Percentiles rank a stretch among this genome's conserved stretches.
These are phyloP conservation scores for Botrytis elliptica DNA, from an alignment of 2,329 filamentous ascomycete species.

Conservation along the genomic window DNA sequence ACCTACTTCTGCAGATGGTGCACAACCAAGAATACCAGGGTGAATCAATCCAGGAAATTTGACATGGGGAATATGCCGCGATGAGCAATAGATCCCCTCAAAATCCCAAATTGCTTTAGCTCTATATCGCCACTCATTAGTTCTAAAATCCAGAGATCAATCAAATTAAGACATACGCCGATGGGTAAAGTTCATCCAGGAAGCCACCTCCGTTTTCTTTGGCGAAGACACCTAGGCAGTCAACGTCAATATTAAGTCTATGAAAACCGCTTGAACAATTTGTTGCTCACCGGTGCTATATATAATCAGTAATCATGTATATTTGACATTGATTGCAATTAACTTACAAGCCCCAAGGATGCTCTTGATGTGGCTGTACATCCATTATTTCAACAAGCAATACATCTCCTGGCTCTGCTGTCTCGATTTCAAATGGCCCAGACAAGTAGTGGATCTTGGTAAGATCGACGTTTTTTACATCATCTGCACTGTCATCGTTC, in stretches of 20 bases:
- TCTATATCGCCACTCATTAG: slow-evolving; percentile 38
- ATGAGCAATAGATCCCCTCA: slow-evolving; percentile 77
- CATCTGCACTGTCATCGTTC: slow-evolving; percentile 88
- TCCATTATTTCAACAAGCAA: slow-evolving; percentile 84
- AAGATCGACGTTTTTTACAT: slow-evolving; percentile 79
- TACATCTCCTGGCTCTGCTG: slow-evolving; percentile 80
- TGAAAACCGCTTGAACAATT: not conserved
- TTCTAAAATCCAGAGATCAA: not conserved
- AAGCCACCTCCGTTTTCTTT: slow-evolving; percentile 85
- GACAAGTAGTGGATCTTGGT: slow-evolving; percentile 85
- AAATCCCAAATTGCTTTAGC: slow-evolving; percentile 77
- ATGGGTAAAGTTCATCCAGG: slow-evolving; percentile 81
- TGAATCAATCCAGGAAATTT: slow-evolving; percentile 84
- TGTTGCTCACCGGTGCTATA: slow-evolving; percentile 9
- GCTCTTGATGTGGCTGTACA: slow-evolving; percentile 81
- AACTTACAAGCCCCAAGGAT: slow-evolving; percentile 89
- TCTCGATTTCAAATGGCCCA: slow-evolving; percentile 84
- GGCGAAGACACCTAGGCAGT: slow-evolving; percentile 53
- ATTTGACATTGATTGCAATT: slow-evolving; percentile 39
- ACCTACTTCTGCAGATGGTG: slow-evolving; percentile 60
- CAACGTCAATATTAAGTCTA: not conserved
- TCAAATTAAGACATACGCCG: slow-evolving; percentile 56
- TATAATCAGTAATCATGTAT: not conserved
- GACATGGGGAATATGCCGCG: slow-evolving; percentile 82
- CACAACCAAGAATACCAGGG: slow-evolving; percentile 87